Evolutionary conservation across 108 stramenopile genomes (phyloP).

Genomic region (Epithemia pelagica): DNA sequence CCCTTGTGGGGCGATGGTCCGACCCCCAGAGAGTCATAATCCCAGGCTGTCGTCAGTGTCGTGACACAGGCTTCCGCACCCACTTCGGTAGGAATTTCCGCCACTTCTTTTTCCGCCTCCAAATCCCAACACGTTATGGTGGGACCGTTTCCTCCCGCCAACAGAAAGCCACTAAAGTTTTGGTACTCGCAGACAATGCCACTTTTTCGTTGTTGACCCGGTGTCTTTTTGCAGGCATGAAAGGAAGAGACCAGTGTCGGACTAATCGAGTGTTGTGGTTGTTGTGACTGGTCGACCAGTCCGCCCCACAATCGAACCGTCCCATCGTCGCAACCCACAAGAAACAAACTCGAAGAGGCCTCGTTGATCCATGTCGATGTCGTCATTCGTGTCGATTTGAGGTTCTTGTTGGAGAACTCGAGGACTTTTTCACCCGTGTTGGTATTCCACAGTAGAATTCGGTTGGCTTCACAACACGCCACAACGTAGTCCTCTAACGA

Average conservation of each 20-base stretch:
- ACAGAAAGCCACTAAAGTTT: slow-evolving; percentile 52
- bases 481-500: slow-evolving; percentile 87
- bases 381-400: slow-evolving; percentile 72
- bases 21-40: slow-evolving; percentile 17
- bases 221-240: slow-evolving; percentile 11
- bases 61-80: slow-evolving; percentile 71
- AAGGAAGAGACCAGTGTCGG: slow-evolving; percentile 79
- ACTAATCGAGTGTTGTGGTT: slow-evolving; percentile 27
- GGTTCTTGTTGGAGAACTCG: slow-evolving; percentile 57
- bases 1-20: slow-evolving; percentile 23
- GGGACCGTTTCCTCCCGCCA: slow-evolving; percentile 77
- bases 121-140: slow-evolving; percentile 91
- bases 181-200: slow-evolving; percentile 87
- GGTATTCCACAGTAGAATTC: slow-evolving; percentile 81
- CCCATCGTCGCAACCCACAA: slow-evolving; percentile 91
- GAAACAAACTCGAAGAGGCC: slow-evolving; percentile 53
- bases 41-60: slow-evolving; percentile 75
- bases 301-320: slow-evolving; percentile 84
- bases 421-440: slow-evolving; percentile 34
- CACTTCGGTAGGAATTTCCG: slow-evolving; percentile 32
- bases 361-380: slow-evolving; percentile 91
- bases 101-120: slow-evolving; percentile 53
- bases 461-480: slow-evolving; percentile 67
- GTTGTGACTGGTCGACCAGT: slow-evolving; percentile 44
- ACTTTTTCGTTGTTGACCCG: slow-evolving; percentile 47